Conservation (phyloP, 768 basidiomycete genomes). For the Crucibulum laeve region DNA sequence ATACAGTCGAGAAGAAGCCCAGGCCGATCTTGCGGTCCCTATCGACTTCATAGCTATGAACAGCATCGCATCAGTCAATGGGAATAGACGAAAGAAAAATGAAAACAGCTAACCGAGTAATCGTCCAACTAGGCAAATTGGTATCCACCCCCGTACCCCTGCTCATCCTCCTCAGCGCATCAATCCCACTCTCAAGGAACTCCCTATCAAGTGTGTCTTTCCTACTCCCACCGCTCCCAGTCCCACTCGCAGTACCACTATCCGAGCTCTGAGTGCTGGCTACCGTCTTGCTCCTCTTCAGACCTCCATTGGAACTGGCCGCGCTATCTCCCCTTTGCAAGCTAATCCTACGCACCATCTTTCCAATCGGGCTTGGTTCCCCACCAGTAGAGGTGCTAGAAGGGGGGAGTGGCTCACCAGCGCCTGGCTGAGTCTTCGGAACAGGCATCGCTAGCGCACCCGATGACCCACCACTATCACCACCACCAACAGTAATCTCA, state of each 20-base stretch:
- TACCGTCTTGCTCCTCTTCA: slow-evolving; percentile 16
- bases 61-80: slow-evolving; percentile 3
- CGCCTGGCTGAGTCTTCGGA: background rate
- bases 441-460: background rate
- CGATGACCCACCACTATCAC: background rate
- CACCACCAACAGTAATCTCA: background rate
- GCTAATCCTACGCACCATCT: slow-evolving; percentile 13
- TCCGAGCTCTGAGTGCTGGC: slow-evolving; percentile 21
- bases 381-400: too few relatives aligned
- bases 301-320: slow-evolving; percentile 1
- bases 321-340: slow-evolving; percentile 7
- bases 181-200: slow-evolving; percentile 71
- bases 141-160: slow-evolving; percentile 33
- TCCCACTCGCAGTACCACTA: slow-evolving; percentile 13
- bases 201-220: slow-evolving; percentile 59
- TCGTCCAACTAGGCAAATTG: slow-evolving; percentile 69
- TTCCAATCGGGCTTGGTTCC: too few relatives aligned
- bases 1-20: slow-evolving; percentile 77
- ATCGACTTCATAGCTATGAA: slow-evolving; percentile 78
- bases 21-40: slow-evolving; percentile 63
- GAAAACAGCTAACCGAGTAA: slow-evolving; percentile 46
- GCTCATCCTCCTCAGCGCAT: slow-evolving; percentile 64
- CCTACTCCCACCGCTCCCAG: slow-evolving; percentile 8
- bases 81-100: background rate
- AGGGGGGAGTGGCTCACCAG: too few relatives aligned